Conservation (phyloP, 805 yeast species). For the Lipomyces yamadae region DNA sequence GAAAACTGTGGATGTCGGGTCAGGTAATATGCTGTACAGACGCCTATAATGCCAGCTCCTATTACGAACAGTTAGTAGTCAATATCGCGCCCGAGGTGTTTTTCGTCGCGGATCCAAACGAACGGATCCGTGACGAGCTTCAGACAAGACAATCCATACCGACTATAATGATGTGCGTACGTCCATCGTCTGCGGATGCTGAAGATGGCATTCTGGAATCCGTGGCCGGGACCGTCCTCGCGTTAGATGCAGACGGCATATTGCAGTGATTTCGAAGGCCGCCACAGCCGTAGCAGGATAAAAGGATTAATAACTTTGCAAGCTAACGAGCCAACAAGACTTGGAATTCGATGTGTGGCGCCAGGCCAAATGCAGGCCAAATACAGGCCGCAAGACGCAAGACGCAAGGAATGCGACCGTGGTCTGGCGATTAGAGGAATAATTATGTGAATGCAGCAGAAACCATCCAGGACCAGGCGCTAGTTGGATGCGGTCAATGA, state of each 20-base stretch:
- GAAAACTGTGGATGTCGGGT: conserved; percentile 82
- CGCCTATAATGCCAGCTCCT: conserved; percentile 92
- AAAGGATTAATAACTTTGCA: neutral
- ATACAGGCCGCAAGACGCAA: neutral
- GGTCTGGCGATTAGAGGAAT: neutral
- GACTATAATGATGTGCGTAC: conserved; percentile 73
- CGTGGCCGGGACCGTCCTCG: conserved; percentile 17
- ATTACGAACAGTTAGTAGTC: conserved; percentile 14
- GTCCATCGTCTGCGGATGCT: conserved; percentile 21
- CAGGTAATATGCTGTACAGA: conserved; percentile 87
- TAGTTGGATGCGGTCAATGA: neutral
- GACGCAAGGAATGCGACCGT: neutral
- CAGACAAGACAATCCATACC: conserved; percentile 50
- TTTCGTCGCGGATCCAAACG: neutral
- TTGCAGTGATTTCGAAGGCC: neutral
- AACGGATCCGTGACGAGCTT: neutral
- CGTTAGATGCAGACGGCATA: conserved; percentile 15
- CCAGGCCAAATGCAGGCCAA: neutral
- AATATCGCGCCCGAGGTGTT: neutral
- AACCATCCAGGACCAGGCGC: neutral
- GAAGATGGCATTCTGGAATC: conserved; percentile 7
- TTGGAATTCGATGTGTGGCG: neutral
- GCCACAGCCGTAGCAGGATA: conserved; percentile 5
- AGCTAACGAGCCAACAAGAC: neutral
- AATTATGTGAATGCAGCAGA: neutral